These are phyloP conservation scores for Marasmius tenuissimus DNA, from an alignment of 1,284 basidiomycete genomes.

Conservation along the genomic window DNA sequence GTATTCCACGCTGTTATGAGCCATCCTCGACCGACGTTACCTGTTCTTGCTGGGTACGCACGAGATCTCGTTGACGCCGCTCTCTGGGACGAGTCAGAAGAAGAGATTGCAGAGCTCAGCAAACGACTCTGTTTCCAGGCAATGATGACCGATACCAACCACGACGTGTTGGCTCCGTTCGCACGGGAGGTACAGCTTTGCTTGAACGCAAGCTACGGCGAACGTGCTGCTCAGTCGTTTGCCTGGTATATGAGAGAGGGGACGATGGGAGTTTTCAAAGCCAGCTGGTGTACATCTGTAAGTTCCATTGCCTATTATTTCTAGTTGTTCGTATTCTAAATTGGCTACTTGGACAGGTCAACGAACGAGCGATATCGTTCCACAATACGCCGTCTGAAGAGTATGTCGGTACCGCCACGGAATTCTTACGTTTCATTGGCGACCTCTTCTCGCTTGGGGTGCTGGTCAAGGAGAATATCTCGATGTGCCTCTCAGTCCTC, in stretches of 20 bases:
- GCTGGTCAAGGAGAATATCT: conserved; percentile 21
- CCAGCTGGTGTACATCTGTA: conserved; percentile 32
- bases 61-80: conserved; percentile 13
- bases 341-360: conserved; percentile 6
- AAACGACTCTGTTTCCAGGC: conserved; percentile 25
- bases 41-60: conserved; percentile 3
- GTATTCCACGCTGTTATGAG: conserved; percentile 1
- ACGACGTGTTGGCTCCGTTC: conserved; percentile 23
- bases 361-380: conserved; percentile 10
- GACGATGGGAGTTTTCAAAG: conserved; percentile 29
- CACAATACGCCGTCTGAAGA: conserved; percentile 13
- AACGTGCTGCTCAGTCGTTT: conserved; percentile 25
- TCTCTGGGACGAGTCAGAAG: conserved; percentile 16
- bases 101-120: conserved; percentile 21
- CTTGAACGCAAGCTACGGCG: conserved; percentile 20
- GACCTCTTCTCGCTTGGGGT: conserved; percentile 29
- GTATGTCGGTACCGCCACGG: conserved; percentile 25
- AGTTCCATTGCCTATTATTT: conserved; percentile 12
- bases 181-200: conserved; percentile 25
- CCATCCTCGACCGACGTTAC: background rate
- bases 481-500: conserved; percentile 26
- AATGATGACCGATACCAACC: conserved; percentile 14
- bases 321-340: conserved; percentile 4
- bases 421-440: conserved; percentile 30
- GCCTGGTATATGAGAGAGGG: conserved; percentile 26